Base-by-base conservation (phyloP, 345 rosid genomes). In the Clausena lansium region DNA sequence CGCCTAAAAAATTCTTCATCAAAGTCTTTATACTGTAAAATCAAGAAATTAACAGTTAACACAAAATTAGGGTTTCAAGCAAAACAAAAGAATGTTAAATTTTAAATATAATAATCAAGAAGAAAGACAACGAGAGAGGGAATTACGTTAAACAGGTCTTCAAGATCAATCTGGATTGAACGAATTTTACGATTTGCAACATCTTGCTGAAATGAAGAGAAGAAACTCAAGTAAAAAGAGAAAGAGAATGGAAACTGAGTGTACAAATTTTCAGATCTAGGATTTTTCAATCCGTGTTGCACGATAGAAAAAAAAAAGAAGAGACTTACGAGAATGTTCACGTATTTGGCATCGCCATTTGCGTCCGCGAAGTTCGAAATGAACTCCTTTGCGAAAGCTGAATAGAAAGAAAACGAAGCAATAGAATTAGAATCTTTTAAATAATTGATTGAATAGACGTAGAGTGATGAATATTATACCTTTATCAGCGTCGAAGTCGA, bases 351-450 rank as follows among this genome's bases (percentile, higher is more conserved):
- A 73, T 89, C 86, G 57, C 89, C 98, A 84, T 81, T 84, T 10
- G 91, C 89, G 38, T 91, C 92, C 41, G 86, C 76, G 87, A 92
- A 94, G 83, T 85, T 89, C 13, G 88, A 81, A 24, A 96, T 89
- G 80, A 96, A 96, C 28, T 92, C 98, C 88, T 87, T 96, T 14
- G 99, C 94, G 9, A 89, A 61, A 27, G 24, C 98, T 95, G 84
- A 11, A 32, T 25, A 58, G 13, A 32, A 11, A 79, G 5, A 52
- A 60, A 3, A 39, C 45, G 68, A 24, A 33, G 39, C 25, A 15
- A 9, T 4, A 22, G 14, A 4, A 4, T 50, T 30, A 70, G 32
- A 28, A 28, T 47, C 19, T 63, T 32, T 4, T 9, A 24, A 30
- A 71, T 1, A 28, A 24, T 39, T 33, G 32, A 50, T 22, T 50